Evolutionary conservation across 352 stramenopile species (phyloP), one percentile per base, ranked within the genome.

Genomic region (Phytophthora agathidicida): DNA sequence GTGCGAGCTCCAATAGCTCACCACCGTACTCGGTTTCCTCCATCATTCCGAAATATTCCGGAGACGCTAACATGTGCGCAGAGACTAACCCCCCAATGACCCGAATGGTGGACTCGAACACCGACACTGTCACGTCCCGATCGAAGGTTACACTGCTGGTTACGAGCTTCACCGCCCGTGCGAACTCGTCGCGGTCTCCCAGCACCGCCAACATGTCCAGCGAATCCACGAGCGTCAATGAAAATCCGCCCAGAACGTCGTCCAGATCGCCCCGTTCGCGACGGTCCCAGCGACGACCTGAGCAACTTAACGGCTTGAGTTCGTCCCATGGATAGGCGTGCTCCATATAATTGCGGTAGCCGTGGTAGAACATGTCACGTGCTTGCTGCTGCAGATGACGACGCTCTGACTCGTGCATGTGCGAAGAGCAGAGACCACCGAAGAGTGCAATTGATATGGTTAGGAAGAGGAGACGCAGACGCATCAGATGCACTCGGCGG

Each of bases 81-180:
- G 91, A 96, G 11, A 98, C 60, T 14, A 98, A 70, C 0, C 94
- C 94, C 7, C 94, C 94, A 32, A 98, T 76, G 39, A 98, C 77
- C 27, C 94, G 85, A 64, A 98, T 98, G 11, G 83, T 98, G 7
- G 89, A 88, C 61, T 98, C 94, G 31, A 98, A 98, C 13, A 98
- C 85, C 5, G 87, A 97, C 26, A 98, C 89, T 14, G 79, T 96
- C 41, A 96, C 83, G 64, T 97, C 86, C 5, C 85, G 74, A 35
- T 97, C 86, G 27, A 98, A 97, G 1, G 67, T 53, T 5, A 94
- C 80, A 38, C 70, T 71, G 17, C 71, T 55, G 19, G 77, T 54
- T 17, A 93, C 76, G 41, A 91, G 75, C 24, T 74, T 60, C 27
- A 97, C 78, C 17, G 85, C 84, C 19, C 73, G 69, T 7, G 51